Evolutionary conservation across 768 basidiomycete species (phyloP).

Genomic region (Mycena olivaceomarginata): DNA sequence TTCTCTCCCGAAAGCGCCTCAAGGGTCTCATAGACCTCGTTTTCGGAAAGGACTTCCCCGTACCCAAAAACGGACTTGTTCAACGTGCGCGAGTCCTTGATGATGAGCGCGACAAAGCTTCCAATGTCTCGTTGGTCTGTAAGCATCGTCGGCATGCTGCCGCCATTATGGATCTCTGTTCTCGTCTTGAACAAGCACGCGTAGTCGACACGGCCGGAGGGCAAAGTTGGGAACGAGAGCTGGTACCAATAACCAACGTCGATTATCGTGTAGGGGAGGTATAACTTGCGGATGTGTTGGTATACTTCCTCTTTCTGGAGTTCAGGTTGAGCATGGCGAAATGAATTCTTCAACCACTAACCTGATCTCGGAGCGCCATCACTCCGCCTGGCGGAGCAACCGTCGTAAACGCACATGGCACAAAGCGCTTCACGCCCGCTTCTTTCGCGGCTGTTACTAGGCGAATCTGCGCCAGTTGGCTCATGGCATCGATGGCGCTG

Average conservation of each 20-base stretch:
- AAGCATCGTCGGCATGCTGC: slow-evolving; percentile 44
- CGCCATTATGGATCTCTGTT: slow-evolving; percentile 43
- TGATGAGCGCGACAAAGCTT: slow-evolving; percentile 52
- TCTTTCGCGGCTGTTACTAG: slow-evolving; percentile 38
- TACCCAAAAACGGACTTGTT: slow-evolving; percentile 53
- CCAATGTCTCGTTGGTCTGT: slow-evolving; percentile 52
- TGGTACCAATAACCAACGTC: slow-evolving; percentile 58
- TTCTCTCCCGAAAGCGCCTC: slow-evolving; percentile 50
- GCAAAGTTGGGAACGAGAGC: slow-evolving; percentile 34
- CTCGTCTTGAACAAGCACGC: slow-evolving; percentile 15
- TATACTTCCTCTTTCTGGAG: slow-evolving; percentile 53
- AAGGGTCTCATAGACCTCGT: slow-evolving; percentile 47
- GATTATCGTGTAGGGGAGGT: slow-evolving; percentile 54
- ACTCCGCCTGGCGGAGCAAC: slow-evolving; percentile 32
- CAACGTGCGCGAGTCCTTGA: slow-evolving; percentile 54
- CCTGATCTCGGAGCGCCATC: slow-evolving; percentile 22
- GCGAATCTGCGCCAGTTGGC: slow-evolving; percentile 22
- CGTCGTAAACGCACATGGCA: slow-evolving; percentile 35
- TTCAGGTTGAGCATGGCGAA: not conserved
- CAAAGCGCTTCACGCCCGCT: slow-evolving; percentile 40
- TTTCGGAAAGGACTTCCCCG: slow-evolving; percentile 50
- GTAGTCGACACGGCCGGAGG: slow-evolving; percentile 39
- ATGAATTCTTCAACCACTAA: not conserved
- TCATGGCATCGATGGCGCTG: slow-evolving; percentile 31
- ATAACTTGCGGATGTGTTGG: slow-evolving; percentile 48